Percentiles rank a stretch among this genome's conserved stretches.
phyloP scores from a whole-genome alignment of 2,329 filamentous ascomycete species.

The Claviceps paspali region DNA sequence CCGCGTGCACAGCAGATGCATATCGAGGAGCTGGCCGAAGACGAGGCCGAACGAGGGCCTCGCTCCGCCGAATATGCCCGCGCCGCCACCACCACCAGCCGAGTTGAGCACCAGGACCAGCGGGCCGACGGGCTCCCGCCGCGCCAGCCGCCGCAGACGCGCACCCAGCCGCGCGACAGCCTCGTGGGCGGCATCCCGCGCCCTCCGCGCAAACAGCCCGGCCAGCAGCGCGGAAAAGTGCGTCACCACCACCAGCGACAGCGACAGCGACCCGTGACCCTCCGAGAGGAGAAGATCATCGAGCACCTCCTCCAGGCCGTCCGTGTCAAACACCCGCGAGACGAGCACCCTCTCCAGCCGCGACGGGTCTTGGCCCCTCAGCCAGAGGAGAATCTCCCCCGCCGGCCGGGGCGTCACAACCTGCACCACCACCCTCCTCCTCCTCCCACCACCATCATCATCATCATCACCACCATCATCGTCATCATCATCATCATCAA shows the following conservation, averaged over 20 bases:
- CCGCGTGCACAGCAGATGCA: constrained; percentile 35
- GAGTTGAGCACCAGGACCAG: too few relatives aligned
- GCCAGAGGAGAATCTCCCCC: constrained; percentile 22
- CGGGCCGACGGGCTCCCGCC: too few relatives aligned
- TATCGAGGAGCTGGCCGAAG: constrained; percentile 37
- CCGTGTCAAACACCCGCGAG: constrained; percentile 41
- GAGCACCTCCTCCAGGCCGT: constrained; percentile 42
- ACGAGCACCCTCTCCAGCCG: constrained; percentile 38
- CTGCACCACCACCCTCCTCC: too few relatives aligned
- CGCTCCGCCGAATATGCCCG: constrained; percentile 13
- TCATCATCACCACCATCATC: too few relatives aligned
- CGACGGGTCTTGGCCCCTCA: too few relatives aligned
- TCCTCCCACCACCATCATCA: too few relatives aligned
- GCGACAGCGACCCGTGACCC: too few relatives aligned
- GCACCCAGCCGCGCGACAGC: constrained; percentile 31
- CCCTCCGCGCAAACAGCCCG: constrained; percentile 33
- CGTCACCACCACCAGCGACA: too few relatives aligned
- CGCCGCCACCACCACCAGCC: too few relatives aligned
- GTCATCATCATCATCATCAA: too few relatives aligned
- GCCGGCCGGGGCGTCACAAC: constrained; percentile 35
- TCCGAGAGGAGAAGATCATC: constrained; percentile 32
- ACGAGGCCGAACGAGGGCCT: constrained; percentile 39
- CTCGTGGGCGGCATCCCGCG: constrained; percentile 31
- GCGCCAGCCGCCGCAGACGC: too few relatives aligned
- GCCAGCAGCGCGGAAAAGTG: constrained; percentile 37